Conservation (phyloP, 129 eudicot species). For the Smallanthus sonchifolius region DNA sequence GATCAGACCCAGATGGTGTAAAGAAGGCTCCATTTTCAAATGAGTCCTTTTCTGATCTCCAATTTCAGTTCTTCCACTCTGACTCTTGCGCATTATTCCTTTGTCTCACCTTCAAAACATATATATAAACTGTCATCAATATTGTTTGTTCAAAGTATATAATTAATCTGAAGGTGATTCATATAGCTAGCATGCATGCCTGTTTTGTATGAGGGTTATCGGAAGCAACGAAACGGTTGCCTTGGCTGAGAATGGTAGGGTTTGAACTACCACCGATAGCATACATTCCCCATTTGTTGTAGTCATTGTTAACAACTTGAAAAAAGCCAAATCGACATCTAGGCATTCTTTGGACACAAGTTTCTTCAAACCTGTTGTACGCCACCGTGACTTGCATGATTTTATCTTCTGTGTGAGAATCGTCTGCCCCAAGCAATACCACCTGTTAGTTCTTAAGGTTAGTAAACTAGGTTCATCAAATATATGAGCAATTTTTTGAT, state of each 20-base stretch:
- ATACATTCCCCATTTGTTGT: conserved; percentile 67
- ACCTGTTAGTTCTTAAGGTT: conserved; percentile 34
- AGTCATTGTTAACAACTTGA: conserved; percentile 85
- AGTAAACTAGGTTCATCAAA: not conserved
- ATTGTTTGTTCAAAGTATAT: no score
- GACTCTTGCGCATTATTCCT: conserved; percentile 37
- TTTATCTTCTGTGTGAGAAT: conserved; percentile 34
- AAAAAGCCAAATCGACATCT: conserved; percentile 63
- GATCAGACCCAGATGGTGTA: conserved; percentile 39
- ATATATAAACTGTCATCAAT: not conserved
- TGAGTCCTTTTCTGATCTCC: conserved; percentile 60
- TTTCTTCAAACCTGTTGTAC: conserved; percentile 58
- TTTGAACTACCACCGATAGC: conserved; percentile 85
- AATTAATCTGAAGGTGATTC: no score
- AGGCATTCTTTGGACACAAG: conserved; percentile 76
- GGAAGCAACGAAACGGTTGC: conserved; percentile 67
- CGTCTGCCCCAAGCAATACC: conserved; percentile 67
- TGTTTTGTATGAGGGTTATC: conserved; percentile 37
- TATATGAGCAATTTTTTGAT: no score
- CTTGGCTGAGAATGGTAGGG: conserved; percentile 84
- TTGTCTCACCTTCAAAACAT: conserved; percentile 48
- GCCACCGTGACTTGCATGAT: conserved; percentile 72
- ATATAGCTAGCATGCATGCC: conserved; percentile 37
- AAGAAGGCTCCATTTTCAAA: conserved; percentile 64
- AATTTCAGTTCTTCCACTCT: conserved; percentile 64